phyloP scores from a whole-genome alignment of 768 basidiomycete species.

The Auricularia heimuer region DNA sequence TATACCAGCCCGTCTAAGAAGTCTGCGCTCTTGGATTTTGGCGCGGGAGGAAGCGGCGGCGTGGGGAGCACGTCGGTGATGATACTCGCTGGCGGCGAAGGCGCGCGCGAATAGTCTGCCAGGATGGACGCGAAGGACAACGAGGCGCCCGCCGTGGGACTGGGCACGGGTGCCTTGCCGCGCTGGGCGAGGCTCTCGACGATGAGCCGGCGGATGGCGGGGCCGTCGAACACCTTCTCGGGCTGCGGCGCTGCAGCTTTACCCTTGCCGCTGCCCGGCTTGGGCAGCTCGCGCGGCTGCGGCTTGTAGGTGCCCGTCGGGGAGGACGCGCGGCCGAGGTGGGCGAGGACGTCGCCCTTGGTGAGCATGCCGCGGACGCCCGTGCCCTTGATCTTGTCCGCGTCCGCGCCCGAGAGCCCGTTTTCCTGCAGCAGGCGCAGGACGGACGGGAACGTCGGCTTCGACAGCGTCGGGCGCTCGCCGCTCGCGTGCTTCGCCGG shows the following conservation, averaged over 20 bases:
- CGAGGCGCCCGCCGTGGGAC: neutral
- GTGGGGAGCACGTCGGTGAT: neutral
- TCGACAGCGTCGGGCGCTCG: slow-evolving; percentile 35
- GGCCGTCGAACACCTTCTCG: slow-evolving; percentile 48
- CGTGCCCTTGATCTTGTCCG: slow-evolving; percentile 71
- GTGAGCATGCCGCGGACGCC: slow-evolving; percentile 91
- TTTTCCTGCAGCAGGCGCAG: slow-evolving; percentile 62
- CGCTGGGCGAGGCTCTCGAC: slow-evolving; percentile 51
- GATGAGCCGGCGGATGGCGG: slow-evolving; percentile 55
- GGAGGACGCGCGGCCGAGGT: slow-evolving; percentile 71
- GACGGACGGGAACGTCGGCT: slow-evolving; percentile 84
- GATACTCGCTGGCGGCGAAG: slow-evolving; percentile 9
- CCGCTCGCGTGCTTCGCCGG: slow-evolving; percentile 15
- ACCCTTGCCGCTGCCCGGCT: slow-evolving; percentile 20
- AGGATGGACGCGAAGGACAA: slow-evolving; percentile 56
- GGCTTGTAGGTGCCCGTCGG: slow-evolving; percentile 69
- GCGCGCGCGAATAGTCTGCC: slow-evolving; percentile 55
- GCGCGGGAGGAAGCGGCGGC: neutral
- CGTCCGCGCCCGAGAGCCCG: slow-evolving; percentile 34
- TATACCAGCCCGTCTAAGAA: neutral
- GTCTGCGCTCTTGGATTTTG: neutral
- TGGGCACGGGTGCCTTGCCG: slow-evolving; percentile 28
- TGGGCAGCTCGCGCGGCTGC: slow-evolving; percentile 16
- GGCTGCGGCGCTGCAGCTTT: slow-evolving; percentile 18
- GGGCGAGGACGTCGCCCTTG: slow-evolving; percentile 87